Conservation (phyloP, 2,329 filamentous ascomycete species). For the Helminthosporium solani region DNA sequence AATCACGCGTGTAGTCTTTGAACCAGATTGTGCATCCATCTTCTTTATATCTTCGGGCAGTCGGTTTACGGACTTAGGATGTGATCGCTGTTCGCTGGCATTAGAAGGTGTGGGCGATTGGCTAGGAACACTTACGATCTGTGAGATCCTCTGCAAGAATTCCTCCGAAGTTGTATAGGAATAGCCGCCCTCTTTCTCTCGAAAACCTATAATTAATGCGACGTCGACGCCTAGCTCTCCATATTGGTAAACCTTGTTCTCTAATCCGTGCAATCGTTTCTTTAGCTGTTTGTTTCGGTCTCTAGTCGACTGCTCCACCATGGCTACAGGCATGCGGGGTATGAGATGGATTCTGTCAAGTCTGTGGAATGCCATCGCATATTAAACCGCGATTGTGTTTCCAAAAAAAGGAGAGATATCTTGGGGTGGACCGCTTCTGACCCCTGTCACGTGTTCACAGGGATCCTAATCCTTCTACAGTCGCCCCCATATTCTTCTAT, state of each 20-base stretch:
- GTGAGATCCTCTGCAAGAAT: slow-evolving; percentile 5
- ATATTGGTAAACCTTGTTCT: slow-evolving; percentile 9
- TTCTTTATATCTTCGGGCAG: slow-evolving; percentile 7
- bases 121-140: slow-evolving; percentile 5
- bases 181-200: slow-evolving; percentile 7
- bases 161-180: slow-evolving; percentile 8
- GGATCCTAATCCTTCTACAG: too few species aligned
- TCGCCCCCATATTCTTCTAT: too few species aligned
- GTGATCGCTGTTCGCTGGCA: slow-evolving; percentile 3
- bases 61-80: slow-evolving; percentile 6
- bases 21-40: slow-evolving; percentile 7
- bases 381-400: slow-evolving; percentile 5
- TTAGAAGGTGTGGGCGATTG: slow-evolving; percentile 3
- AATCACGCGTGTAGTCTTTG: slow-evolving; percentile 1
- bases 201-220: slow-evolving; percentile 6
- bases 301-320: slow-evolving; percentile 3
- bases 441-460: slow-evolving; percentile 2
- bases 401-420: slow-evolving; percentile 6
- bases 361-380: slow-evolving; percentile 2
- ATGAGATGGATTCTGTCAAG: slow-evolving; percentile 4
- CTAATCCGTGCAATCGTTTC: slow-evolving; percentile 5
- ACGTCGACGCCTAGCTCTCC: slow-evolving; percentile 4
- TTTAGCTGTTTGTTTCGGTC: slow-evolving; percentile 9
- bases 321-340: slow-evolving; percentile 1
- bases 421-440: slow-evolving; percentile 5